A percentile compares a stretch with the other conserved stretches of the same genome.
phyloP scores from a whole-genome alignment of 2,329 filamentous ascomycete genomes.

The Neocucurbitaria cava region DNA sequence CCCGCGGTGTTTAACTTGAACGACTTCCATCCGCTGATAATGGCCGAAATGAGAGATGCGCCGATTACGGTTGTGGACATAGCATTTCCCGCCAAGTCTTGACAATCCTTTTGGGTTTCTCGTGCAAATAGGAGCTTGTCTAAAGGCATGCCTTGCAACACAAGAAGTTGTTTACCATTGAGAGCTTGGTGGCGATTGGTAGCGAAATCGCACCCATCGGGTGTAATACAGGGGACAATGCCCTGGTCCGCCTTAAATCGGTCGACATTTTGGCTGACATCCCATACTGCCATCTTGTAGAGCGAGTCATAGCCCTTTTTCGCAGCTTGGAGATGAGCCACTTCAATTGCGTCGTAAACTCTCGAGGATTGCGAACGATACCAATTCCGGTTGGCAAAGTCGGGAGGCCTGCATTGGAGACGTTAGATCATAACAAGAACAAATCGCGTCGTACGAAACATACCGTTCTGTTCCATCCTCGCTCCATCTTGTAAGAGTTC shows the following conservation, averaged over 20 bases:
- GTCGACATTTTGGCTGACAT: constrained; percentile 78
- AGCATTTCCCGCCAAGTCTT: constrained; percentile 78
- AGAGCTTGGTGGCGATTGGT: constrained; percentile 67
- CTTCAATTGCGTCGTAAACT: constrained; percentile 72
- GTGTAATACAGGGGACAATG: constrained; percentile 72
- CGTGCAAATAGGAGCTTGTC: constrained; percentile 68
- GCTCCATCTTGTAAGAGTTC: constrained; percentile 67
- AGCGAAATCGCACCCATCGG: constrained; percentile 66
- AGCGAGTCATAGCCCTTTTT: constrained; percentile 62
- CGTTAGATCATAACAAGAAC: neutral
- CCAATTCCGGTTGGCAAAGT: constrained; percentile 63
- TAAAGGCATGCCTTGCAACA: constrained; percentile 72
- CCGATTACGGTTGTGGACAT: constrained; percentile 79
- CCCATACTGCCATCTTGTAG: constrained; percentile 62
- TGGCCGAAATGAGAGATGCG: constrained; percentile 64
- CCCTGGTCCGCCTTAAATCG: constrained; percentile 63
- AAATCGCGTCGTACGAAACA: neutral
- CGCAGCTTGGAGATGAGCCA: constrained; percentile 62
- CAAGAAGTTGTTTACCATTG: constrained; percentile 67
- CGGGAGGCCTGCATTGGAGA: constrained; percentile 52
- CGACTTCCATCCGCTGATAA: constrained; percentile 53
- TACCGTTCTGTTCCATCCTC: constrained; percentile 58
- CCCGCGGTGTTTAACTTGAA: constrained; percentile 4
- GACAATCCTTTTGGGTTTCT: constrained; percentile 64
- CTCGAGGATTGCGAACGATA: constrained; percentile 62